Evolutionary conservation across 805 yeast species (phyloP), one percentile per base, ranked within the genome.

Genomic region (Metschnikowia dekortorum): DNA sequence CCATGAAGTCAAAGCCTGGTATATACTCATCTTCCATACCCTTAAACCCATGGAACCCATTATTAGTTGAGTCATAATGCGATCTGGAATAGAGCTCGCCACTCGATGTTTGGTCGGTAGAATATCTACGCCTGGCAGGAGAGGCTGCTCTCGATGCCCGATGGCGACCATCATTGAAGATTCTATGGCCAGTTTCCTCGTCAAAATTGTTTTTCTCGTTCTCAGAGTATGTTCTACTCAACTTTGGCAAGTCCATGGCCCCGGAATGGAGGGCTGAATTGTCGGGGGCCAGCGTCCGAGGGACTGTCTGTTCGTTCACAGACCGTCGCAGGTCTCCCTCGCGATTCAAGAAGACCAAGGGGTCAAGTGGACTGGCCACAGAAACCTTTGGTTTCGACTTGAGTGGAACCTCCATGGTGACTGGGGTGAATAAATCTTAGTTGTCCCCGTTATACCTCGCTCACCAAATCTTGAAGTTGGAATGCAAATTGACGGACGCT

Each of bases 11-110:
- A 30, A 87, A 70, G 44, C 84, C 87, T 0, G 92, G 92, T 13
- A 87, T 77, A 59, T 86, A 87, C 60, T 87, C 94, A 62, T 86
- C 92, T 59, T 83, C 85, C 56, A 85, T 69, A 0, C 89, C 90
- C 33, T 50, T 60, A 35, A 61, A 54, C 29, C 39, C 39, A 18
- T 31, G 44, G 4, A 46, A 47, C 39, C 52, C 62, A 8, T 50
- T 41, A 41, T 66, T 65, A 11, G 46, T 51, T 37, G 54, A 50
- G 28, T 50, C 55, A 31, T 55, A 59, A 51, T 71, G 74, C 1
- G 74, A 69, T 6, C 69, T 56, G 9, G 70, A 59, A 54, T 68
- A 69, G 34, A 70, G 60, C 53, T 60, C 61, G 46, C 42, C 46
- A 18, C 51, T 31, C 8, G 46, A 44, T 47, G 37, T 29, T 7